Evolutionary conservation across 73 alveolate species (phyloP).

Genomic region (Paramecium pentaurelia): DNA sequence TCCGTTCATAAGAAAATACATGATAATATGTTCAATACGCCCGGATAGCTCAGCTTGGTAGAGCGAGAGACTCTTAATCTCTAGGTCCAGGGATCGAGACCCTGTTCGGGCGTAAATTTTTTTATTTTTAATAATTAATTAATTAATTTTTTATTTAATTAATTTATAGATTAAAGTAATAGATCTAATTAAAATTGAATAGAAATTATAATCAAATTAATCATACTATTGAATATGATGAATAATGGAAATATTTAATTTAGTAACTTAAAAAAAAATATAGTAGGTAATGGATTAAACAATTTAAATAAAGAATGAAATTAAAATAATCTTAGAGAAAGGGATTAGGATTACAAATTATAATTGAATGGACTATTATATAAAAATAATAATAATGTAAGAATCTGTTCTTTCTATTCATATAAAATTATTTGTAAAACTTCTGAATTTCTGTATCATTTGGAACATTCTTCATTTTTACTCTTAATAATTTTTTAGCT

Average conservation of each 20-base stretch:
- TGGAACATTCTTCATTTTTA: too few relatives aligned
- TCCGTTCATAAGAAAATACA: background rate
- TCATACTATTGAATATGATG: too few relatives aligned
- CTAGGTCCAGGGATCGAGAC: conserved; percentile 62
- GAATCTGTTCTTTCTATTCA: too few relatives aligned
- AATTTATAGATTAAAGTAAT: background rate
- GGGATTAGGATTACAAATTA: too few relatives aligned
- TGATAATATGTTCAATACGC: background rate
- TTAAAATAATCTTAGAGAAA: too few relatives aligned
- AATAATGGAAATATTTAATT: background rate
- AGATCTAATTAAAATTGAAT: background rate
- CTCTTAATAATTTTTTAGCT: too few relatives aligned
- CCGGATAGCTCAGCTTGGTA: conserved; percentile 59
- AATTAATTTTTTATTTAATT: background rate
- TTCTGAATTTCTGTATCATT: too few relatives aligned
- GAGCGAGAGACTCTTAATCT: conserved; percentile 60
- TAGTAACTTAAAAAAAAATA: too few relatives aligned
- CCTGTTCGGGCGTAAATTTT: conserved; percentile 57
- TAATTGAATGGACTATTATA: too few relatives aligned
- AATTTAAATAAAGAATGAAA: background rate
- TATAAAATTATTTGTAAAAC: too few relatives aligned
- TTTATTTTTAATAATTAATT: background rate
- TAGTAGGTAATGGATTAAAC: background rate
- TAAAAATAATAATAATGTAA: too few relatives aligned
- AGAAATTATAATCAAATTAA: background rate